These are phyloP conservation scores for Metarhizium brunneum DNA, from an alignment of 2,329 filamentous ascomycete species.

Conservation along the genomic window DNA sequence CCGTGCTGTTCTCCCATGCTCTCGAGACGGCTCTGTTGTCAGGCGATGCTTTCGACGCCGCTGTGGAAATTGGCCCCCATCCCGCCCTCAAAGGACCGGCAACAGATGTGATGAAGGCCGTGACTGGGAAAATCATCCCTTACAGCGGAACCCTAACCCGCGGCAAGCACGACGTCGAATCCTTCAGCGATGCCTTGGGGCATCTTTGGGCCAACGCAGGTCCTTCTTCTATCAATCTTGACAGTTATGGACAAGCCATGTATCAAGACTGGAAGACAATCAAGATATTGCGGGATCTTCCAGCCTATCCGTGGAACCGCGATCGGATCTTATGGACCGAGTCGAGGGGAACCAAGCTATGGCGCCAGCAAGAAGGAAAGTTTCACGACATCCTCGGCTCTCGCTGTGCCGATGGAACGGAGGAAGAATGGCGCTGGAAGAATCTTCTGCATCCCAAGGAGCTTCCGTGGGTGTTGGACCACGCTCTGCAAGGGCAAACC, in stretches of 20 bases:
- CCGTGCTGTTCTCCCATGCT: slow-evolving; percentile 14
- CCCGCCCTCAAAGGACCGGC: slow-evolving; percentile 31
- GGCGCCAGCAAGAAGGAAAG: not conserved
- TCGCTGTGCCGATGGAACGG: no score
- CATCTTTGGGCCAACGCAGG: not conserved
- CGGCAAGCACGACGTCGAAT: not conserved
- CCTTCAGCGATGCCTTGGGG: not conserved
- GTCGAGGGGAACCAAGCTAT: not conserved
- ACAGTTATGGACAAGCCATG: not conserved
- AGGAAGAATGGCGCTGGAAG: slow-evolving; percentile 8
- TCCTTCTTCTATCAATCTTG: not conserved
- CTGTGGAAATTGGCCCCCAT: slow-evolving; percentile 26
- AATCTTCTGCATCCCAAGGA: slow-evolving; percentile 13
- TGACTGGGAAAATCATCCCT: not conserved
- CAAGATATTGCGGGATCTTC: not conserved
- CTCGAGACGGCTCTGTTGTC: not conserved
- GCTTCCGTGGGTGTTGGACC: slow-evolving; percentile 22
- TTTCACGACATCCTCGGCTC: not conserved
- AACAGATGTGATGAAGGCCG: not conserved
- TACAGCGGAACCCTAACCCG: not conserved
- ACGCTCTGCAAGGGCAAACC: slow-evolving; percentile 11
- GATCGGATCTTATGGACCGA: not conserved
- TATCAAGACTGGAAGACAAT: not conserved
- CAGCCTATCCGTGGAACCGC: not conserved
- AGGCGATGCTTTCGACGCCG: slow-evolving; percentile 1